phyloP scores from a whole-genome alignment of 129 eudicot genomes.

The Silybum marianum region DNA sequence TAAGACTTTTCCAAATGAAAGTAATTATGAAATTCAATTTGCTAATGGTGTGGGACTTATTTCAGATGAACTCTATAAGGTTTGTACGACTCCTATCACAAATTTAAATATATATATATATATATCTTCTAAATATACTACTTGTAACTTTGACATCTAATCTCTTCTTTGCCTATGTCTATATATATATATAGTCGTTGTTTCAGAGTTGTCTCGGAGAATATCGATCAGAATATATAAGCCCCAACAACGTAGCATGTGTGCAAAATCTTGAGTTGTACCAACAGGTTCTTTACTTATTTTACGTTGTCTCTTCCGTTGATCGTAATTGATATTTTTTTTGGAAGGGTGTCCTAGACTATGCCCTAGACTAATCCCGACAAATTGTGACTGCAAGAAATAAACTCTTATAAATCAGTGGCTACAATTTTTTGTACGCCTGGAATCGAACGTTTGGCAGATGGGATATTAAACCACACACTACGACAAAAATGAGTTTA shows the following conservation, averaged over 20 bases:
- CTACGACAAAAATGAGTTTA: too few relatives aligned
- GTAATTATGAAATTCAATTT: slow-evolving; percentile 17
- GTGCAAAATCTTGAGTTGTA: background rate
- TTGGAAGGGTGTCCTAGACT: too few relatives aligned
- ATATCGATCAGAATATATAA: background rate
- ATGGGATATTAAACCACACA: too few relatives aligned
- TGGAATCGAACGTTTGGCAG: too few relatives aligned
- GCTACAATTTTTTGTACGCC: too few relatives aligned
- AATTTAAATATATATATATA: too few relatives aligned
- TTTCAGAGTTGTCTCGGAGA: slow-evolving; percentile 32
- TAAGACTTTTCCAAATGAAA: slow-evolving; percentile 3
- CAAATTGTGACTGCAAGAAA: too few relatives aligned
- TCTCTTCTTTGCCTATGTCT: background rate
- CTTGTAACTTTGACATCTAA: background rate
- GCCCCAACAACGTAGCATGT: slow-evolving; percentile 25
- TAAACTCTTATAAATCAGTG: too few relatives aligned
- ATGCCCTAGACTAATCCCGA: too few relatives aligned
- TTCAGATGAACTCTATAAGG: slow-evolving; percentile 53
- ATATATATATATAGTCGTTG: slow-evolving; percentile 26
- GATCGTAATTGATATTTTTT: too few relatives aligned
- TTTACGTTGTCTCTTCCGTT: background rate
- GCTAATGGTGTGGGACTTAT: slow-evolving; percentile 53
- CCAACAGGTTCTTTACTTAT: slow-evolving; percentile 22
- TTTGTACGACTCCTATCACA: background rate
- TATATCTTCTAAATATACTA: too few relatives aligned